Base-by-base conservation (phyloP, 2,329 filamentous ascomycete genomes). In the Hymenoscyphus occultus region DNA sequence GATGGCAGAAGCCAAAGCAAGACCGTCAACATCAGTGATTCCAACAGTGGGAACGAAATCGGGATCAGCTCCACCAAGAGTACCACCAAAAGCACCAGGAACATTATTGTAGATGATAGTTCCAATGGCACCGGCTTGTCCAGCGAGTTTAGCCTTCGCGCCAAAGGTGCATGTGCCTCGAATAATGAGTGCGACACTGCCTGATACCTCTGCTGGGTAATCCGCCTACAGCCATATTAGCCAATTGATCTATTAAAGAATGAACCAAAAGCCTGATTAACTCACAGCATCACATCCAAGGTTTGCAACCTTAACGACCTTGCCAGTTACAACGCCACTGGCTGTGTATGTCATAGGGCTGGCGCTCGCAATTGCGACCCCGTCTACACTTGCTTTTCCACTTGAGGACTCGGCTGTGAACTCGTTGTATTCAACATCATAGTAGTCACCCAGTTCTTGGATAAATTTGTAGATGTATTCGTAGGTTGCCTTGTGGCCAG, bases 81-180 rank as follows among this genome's bases (percentile, higher is more conserved):
- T 93, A 42, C 90, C 91, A 63, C 83, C 81, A 1, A 92, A 77
- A 2, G 78, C 75, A 1, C 85, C 89, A 2, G 65, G 58, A 0
- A 83, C 77, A n/a, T 88, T 89, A 80, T 94, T 92, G 78, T 90
- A 93, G 65, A 94, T 82, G 32, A 94, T 31, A 22, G 61, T 89
- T 0, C 86, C 90, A 1, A 84, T 76, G 4, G 91, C 91, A 14
- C 90, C 89, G 0, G 89, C 89, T 56, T 78, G 80, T 54, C 86
- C 88, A 2, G 91, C 90, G 10, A 85, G 78, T 64, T 82, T 82
- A 0, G 88, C 87, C 80, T 94, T 94, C 64, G 81, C 76, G 14
- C 86, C 89, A 69, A 93, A 94, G 7, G 85, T 70, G 74, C 91
- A 94, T 1, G 78, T 81, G 62, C 91, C 90, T 67, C 91, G 87